Percentiles rank a stretch among this genome's conserved stretches.
Evolutionary conservation across 2,329 filamentous ascomycete species (phyloP).

Genomic region (Diaporthe destruens): DNA sequence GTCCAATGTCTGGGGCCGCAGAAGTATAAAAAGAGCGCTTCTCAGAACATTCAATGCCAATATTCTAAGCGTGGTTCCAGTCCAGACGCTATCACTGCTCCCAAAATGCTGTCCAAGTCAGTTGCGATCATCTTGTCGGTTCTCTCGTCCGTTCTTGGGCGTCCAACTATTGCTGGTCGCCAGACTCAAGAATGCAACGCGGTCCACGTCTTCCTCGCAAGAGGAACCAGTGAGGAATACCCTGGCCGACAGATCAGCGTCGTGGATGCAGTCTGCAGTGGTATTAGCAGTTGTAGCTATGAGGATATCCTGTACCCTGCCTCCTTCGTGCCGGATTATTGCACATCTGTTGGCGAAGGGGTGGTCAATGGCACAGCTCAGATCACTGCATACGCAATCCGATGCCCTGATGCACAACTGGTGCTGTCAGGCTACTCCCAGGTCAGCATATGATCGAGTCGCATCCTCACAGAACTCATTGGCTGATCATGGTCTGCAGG

Average conservation of each 20-base stretch:
- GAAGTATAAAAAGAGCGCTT: neutral
- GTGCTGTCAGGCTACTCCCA: constrained; percentile 38
- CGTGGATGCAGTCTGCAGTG: constrained; percentile 15
- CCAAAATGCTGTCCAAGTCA: constrained; percentile 16
- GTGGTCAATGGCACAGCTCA: constrained; percentile 37
- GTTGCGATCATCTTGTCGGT: neutral
- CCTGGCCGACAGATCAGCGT: constrained; percentile 24
- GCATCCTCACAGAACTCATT: neutral
- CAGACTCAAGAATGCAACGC: constrained; percentile 22
- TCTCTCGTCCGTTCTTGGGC: neutral
- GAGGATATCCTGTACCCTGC: constrained; percentile 36
- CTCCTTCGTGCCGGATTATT: constrained; percentile 34
- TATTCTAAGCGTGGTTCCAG: neutral
- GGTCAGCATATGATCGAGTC: neutral
- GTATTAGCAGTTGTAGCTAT: constrained; percentile 35
- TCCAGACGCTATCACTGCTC: neutral
- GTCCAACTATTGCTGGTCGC: neutral
- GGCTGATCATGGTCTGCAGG: constrained; percentile 6
- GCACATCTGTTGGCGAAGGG: constrained; percentile 31
- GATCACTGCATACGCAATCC: constrained; percentile 31
- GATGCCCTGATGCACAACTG: constrained; percentile 35
- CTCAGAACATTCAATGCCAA: neutral
- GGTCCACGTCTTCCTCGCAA: constrained; percentile 31
- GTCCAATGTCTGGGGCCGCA: neutral
- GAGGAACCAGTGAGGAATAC: constrained; percentile 28